Conservation (phyloP, 768 basidiomycete species). For the Strobilomyces confusus region DNA sequence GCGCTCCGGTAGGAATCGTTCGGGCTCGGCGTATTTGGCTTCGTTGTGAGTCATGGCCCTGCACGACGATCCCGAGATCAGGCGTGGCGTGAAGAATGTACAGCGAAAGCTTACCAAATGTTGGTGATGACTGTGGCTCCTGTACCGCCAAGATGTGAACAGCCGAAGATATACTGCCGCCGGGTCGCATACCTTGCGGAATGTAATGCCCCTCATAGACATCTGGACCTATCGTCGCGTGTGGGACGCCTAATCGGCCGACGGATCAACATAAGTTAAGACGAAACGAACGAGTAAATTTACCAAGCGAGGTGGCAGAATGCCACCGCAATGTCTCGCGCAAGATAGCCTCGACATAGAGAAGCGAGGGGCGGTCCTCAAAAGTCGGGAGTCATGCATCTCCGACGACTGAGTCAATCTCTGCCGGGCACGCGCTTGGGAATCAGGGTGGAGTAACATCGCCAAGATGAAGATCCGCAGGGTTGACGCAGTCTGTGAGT, state of each 20-base stretch:
- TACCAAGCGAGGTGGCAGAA: constrained; percentile 33
- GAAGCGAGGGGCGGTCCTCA: constrained; percentile 27
- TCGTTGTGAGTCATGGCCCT: constrained; percentile 36
- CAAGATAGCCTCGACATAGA: constrained; percentile 26
- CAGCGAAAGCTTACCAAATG: constrained; percentile 24
- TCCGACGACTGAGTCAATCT: constrained; percentile 34
- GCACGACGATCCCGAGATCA: background rate
- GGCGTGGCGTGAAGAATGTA: background rate
- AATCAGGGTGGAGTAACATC: constrained; percentile 36
- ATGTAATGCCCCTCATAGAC: constrained; percentile 48
- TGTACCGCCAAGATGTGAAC: background rate
- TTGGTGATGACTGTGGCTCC: constrained; percentile 30
- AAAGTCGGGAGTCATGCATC: constrained; percentile 29
- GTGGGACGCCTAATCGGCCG: constrained; percentile 27
- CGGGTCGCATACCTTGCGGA: constrained; percentile 40
- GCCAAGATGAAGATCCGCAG: constrained; percentile 31
- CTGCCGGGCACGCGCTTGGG: constrained; percentile 38
- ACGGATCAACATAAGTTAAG: background rate
- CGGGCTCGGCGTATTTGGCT: constrained; percentile 30
- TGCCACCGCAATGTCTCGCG: constrained; percentile 36
- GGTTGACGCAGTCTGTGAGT: constrained; percentile 32
- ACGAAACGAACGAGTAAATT: background rate
- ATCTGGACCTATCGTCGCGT: constrained; percentile 36
- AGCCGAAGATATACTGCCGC: background rate
- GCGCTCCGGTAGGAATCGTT: constrained; percentile 36